Evolutionary conservation across 2,329 filamentous ascomycete genomes (phyloP).

Genomic region (Apiospora saccharicola): DNA sequence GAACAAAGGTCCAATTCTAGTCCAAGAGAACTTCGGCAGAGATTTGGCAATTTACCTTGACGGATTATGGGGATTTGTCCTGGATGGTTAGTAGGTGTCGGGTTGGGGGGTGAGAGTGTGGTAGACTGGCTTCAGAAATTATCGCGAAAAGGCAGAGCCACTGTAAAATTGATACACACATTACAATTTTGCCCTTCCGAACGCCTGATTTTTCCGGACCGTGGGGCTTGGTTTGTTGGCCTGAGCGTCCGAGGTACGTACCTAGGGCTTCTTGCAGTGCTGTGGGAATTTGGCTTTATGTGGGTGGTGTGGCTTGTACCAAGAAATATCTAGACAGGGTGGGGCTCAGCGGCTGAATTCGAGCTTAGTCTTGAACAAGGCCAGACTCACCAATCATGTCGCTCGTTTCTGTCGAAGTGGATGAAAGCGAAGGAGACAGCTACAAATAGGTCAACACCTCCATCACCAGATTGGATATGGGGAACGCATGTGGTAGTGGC

Average conservation of each 20-base stretch:
- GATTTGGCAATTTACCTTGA: slow-evolving; percentile 27
- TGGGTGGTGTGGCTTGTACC: neutral
- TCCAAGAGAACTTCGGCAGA: slow-evolving; percentile 15
- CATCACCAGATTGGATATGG: neutral
- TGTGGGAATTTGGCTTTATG: neutral
- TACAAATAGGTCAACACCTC: slow-evolving; percentile 8
- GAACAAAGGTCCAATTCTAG: slow-evolving; percentile 31
- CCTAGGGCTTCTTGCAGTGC: slow-evolving; percentile 11
- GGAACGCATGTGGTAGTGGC: neutral
- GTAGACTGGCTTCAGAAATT: slow-evolving; percentile 23
- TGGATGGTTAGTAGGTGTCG: slow-evolving; percentile 23
- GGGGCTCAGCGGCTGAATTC: slow-evolving; percentile 4
- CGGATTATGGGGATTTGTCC: slow-evolving; percentile 26
- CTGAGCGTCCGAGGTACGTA: slow-evolving; percentile 3
- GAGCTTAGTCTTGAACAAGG: neutral
- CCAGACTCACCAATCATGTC: slow-evolving; percentile 9
- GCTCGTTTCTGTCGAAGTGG: neutral
- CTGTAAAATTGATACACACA: slow-evolving; percentile 22
- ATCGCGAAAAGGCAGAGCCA: slow-evolving; percentile 23
- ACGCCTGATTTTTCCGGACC: slow-evolving; percentile 18
- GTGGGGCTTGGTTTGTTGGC: slow-evolving; percentile 7
- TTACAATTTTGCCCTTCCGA: slow-evolving; percentile 20
- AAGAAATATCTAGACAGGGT: neutral
- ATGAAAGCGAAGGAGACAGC: neutral
- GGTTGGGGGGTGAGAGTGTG: slow-evolving; percentile 22